Base-by-base conservation (phyloP, 805 yeast genomes). In the Pichia nakasei region DNA sequence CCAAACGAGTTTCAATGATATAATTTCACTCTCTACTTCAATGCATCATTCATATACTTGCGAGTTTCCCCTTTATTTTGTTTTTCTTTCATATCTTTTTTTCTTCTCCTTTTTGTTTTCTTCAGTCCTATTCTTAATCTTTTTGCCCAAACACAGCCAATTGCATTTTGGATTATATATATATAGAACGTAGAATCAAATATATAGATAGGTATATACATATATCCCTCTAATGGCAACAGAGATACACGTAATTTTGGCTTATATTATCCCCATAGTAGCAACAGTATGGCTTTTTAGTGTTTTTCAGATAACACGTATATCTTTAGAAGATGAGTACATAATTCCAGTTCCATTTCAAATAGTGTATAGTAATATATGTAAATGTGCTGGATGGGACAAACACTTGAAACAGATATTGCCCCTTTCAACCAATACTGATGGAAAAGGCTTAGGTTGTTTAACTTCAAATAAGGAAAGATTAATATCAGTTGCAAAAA, bases 291-390 rank as follows among this genome's bases (percentile, higher is more conserved):
- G 7, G 7, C 3, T 29, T 5, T 7, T 29, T 29, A 3, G 6
- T 3, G 12, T 13, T 29, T 13, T 29, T 9, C 18, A 29, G 6
- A 13, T 29, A 5, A 6, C 13, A 9, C 17, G 15, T 8, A 13
- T 18, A 4, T 40, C 37, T 13, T 31, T 29, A 3, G 13, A 13
- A 5, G 19, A 36, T 4, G 24, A 19, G n/a, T 37, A 29, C 2
- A 9, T 17, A n/a, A 11, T 44, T 29, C 46, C 46, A 5, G 17
- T 27, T 8, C 19, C 20, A 9, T 44, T 44, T 9, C 44, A 44
- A 32, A 8, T 20, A 4, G 6, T 41, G 2, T 44, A 40, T 33
- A 24, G 21, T 26, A 44, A 33, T 33, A 40, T 44, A 11, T 31
- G 41, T 19, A 39, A 33, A 31, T 44, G 47, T 21, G 7, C 36